These are phyloP conservation scores for Dactylella cylindrospora DNA, from an alignment of 2,329 filamentous ascomycete species.

Conservation along the genomic window DNA sequence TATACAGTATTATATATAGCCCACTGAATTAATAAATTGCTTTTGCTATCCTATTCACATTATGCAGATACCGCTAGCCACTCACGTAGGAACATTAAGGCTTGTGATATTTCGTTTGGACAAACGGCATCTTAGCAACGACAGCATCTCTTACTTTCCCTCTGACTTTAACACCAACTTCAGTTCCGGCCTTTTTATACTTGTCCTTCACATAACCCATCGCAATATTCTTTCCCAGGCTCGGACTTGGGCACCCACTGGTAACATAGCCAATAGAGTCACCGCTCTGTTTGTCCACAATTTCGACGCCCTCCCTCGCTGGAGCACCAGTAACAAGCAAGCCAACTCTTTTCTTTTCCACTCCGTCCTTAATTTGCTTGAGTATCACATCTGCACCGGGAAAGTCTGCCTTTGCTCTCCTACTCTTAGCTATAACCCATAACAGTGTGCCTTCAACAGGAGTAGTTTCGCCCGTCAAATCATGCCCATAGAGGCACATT, in stretches of 20 bases:
- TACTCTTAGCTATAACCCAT: conserved; percentile 84
- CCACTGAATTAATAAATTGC: no score
- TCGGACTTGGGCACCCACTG: conserved; percentile 85
- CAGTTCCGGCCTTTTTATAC: conserved; percentile 78
- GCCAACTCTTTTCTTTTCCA: conserved; percentile 73
- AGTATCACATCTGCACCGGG: conserved; percentile 79
- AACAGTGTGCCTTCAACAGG: conserved; percentile 66
- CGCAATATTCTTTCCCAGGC: conserved; percentile 83
- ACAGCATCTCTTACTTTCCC: conserved; percentile 73
- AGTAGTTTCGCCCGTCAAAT: conserved; percentile 77
- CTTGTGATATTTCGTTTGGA: conserved; percentile 74
- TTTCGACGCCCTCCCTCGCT: conserved; percentile 82
- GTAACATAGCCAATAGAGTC: conserved; percentile 77
- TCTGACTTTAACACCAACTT: conserved; percentile 74
- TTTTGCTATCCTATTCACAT: no score
- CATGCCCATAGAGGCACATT: conserved; percentile 99
- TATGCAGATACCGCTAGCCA: no score
- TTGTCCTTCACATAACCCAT: conserved; percentile 90
- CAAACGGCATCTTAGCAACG: conserved; percentile 87
- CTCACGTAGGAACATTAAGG: no score
- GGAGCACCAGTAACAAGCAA: conserved; percentile 81
- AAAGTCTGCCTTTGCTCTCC: conserved; percentile 67
- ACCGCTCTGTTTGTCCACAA: conserved; percentile 64
- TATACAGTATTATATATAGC: no score
- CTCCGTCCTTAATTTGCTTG: conserved; percentile 59